Percentiles rank a stretch among this genome's conserved stretches.
Evolutionary conservation across 2,329 filamentous ascomycete genomes (phyloP).

Genomic region (Arthroderma uncinatum): DNA sequence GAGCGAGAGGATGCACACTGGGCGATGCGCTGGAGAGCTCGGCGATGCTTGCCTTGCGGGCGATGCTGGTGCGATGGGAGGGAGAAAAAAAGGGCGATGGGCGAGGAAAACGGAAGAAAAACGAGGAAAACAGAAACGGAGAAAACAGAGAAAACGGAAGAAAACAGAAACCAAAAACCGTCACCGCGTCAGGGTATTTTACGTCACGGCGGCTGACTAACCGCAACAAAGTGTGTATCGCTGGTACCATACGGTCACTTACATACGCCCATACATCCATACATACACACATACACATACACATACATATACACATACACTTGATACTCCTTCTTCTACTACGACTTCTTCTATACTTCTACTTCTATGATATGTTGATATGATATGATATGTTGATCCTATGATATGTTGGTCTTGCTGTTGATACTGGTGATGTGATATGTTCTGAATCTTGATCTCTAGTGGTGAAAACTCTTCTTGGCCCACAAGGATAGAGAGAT

Average conservation of each 20-base stretch:
- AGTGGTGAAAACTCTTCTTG: no score
- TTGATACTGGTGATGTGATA: no score
- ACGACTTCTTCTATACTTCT: no score
- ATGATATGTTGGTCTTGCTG: no score
- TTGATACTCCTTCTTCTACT: no score
- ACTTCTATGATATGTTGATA: no score
- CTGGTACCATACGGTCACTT: no score
- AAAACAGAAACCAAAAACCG: slow-evolving; percentile 15
- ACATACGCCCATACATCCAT: no score
- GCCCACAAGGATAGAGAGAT: neutral
- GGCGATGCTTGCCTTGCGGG: neutral
- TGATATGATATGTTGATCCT: no score
- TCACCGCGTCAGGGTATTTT: slow-evolving; percentile 4
- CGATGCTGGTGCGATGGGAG: neutral
- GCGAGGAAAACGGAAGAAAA: neutral
- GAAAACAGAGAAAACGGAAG: neutral
- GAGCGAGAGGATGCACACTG: slow-evolving; percentile 2
- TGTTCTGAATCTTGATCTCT: no score
- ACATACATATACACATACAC: no score
- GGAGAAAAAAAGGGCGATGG: neutral
- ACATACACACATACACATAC: no score
- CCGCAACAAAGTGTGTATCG: neutral
- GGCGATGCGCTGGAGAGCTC: neutral
- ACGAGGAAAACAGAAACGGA: slow-evolving; percentile 5
- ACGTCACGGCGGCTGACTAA: slow-evolving; percentile 4